Base-by-base conservation (phyloP, 73 alveolate genomes). In the Paramecium pentaurelia region DNA sequence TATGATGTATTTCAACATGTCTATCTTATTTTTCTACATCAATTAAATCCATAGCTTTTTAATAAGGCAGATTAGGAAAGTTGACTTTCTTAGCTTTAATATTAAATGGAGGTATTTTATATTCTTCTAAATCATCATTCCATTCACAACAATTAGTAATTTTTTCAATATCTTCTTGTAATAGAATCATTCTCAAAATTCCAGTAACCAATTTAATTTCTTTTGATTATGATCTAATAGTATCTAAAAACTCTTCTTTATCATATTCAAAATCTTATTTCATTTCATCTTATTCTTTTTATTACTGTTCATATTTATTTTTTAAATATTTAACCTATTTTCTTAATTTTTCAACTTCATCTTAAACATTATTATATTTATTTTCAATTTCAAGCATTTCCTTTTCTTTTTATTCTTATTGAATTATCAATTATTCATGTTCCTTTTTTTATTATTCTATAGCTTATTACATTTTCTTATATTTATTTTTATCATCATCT, bases 401-500 rank as follows among this genome's bases (percentile, higher is more conserved):
- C 73, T 93, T 93, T 18, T 93, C 95, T 54, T 95, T 60, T 54
- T 88, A 80, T 58, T 86, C 86, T 64, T 71, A 51, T 60, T 92
- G 96, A 70, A 93, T 84, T 27, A 85, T 71, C 36, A 96, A 38
- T 42, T 93, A 45, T 85, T 96, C 95, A 84, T 96, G 94, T 73
- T 96, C 95, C 54, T 91, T 88, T 85, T 88, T 95, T 68, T 97
- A 91, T 70, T 89, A 86, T 60, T 93, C 93, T 16, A 97, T 83
- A 51, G 92, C 93, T 42, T 86, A 77, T 71, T 95, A 58, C 77
- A 86, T 58, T 68, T 97, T 95, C 27, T 96, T 60, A 20, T 95
- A 86, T 68, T 95, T 94, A 49, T 93, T 93, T 68, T 95, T 95
- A 49, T 94, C 92, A 36, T 96, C 97, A 64, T 96, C 96, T 22